Evolutionary conservation across 345 rosid species (phyloP), one percentile per base, ranked within the genome.

Genomic region (Capsella bursapastoris): DNA sequence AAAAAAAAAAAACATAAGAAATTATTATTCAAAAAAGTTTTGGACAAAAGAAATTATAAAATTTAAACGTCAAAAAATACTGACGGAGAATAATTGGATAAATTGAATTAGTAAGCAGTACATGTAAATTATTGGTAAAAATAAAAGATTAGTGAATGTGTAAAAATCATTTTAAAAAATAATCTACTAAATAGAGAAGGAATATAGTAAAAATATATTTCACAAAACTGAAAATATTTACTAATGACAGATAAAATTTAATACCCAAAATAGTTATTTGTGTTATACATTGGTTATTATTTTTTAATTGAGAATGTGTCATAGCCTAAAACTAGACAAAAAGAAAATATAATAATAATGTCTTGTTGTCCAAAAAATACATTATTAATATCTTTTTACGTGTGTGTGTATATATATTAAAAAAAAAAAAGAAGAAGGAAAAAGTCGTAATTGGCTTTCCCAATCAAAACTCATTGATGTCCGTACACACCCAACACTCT

Each of bases 401-500:
- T 41, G 63, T 68, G 56, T 59, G 8, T 32, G 44, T 34, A 7
- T 34, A 34, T 34, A 0, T 6, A 6, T 34, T 40, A 12, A 38
- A 37, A 37, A 22, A 59, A 12, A 13, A 43, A 11, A 13, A 18
- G 22, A 18, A 18, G 22, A 43, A 43, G 0, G 2, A 57, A 16
- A 64, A 71, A 64, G 29, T 63, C 31, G 11, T 37, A 27, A 8
- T 18, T 51, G 11, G 64, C 56, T 74, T 66, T 43, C 61, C 63
- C 73, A 58, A 57, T 60, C 65, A 60, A 64, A 50, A 4, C 7
- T 71, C 60, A 70, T 62, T 71, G 68, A 58, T 47, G 65, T 64
- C 87, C 89, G 88, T 86, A 87, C 91, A 76, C 55, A 77, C 67
- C 80, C 81, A 78, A 82, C 81, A 80, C 80, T 53, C 76, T 83